Evolutionary conservation across 495 filamentous ascomycete genomes (phyloP), one percentile per base, ranked within the genome.

Genomic region (Trichoderma erinaceum): DNA sequence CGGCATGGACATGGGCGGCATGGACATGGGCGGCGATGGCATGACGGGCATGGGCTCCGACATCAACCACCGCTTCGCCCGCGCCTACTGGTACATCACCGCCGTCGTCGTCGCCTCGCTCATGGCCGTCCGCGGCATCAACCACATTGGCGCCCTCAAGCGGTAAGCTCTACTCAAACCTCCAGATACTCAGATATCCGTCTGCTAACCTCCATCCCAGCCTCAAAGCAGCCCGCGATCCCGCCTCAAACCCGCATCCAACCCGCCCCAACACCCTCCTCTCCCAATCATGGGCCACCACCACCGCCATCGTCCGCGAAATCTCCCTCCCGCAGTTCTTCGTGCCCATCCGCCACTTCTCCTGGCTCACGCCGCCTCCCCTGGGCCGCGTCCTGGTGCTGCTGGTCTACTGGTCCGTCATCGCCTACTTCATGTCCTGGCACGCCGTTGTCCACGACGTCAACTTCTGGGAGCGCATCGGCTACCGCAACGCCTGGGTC

Each of bases 401-500:
- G 35, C 67, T 83, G 12, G 75, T 75, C 29, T 87, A 90, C 75
- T 81, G 83, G 76, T 77, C 84, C 29, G 73, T 87, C 66, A 80
- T 90, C 67, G 75, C 87, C 67, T 81, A 84, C 43, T 83, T 90
- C 70, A 82, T 87, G 76, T 75, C 81, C 25, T 77, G 81, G 41
- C 76, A 77, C 64, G 78, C 77, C 25, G 73, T 85, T 68, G 78
- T 78, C 66, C 64, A 76, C 64, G 76, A 82, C 41, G 68, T 72
- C 68, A 74, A 79, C 52, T 81, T 77, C 72, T 90, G 84, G 82
- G 90, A 96, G 74, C 80, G 86, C 64, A 84, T 95, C 66, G 92
- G 86, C 10, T 93, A 88, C 73, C 87, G 92, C 50, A 86, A 87
- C 56, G 92, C 87, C 8, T 93, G 88, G 81, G 81, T 96, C 44